Evolutionary conservation across 148 eudicot genomes (phyloP), one percentile per base, ranked within the genome.

Genomic region (Silene latifolia): DNA sequence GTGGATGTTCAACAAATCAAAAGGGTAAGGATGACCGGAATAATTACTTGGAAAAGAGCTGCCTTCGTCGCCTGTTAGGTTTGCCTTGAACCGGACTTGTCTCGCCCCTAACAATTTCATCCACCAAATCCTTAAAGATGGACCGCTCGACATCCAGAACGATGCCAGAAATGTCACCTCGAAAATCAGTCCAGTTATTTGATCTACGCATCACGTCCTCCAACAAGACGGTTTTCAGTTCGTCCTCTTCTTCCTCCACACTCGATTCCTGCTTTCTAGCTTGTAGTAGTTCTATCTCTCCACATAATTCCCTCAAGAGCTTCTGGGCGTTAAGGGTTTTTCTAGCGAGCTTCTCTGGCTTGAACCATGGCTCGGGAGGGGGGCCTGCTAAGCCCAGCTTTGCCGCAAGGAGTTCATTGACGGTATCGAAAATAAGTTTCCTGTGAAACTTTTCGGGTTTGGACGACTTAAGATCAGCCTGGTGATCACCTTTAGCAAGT

Each of bases 341-440:
- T 74, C 75, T 85, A 32, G 85, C 88, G 42, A 91, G 74, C 72
- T 82, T 89, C 42, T 69, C 29, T 4, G 85, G 81, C 69, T 75
- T 85, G 69, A 83, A 72, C 91, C 91, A 87, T 7, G 91, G 86
- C 67, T 89, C 88, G 15, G 82, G 19, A 69, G 69, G 72, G 44
- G 78, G 70, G 20, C 83, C 87, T 5, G 72, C 73, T 18, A 63
- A 74, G 24, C 77, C 82, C 71, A 95, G 70, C 81, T 92, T 95
- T 39, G 69, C 67, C 0, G 76, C 68, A 6, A 95, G 93, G 73
- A 92, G 85, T 80, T 95, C 99, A 64, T 95, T 95, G 0, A 92
- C 93, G 32, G 87, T 74, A 74, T 95, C 99, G 56, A 95, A 95
- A 20, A 95, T 79, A 61, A 95, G 92, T 77, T 92, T 95, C 60